Percentiles rank a stretch among this genome's conserved stretches.
phyloP scores from a whole-genome alignment of 345 rosid genomes.

The Kernera saxatilis region DNA sequence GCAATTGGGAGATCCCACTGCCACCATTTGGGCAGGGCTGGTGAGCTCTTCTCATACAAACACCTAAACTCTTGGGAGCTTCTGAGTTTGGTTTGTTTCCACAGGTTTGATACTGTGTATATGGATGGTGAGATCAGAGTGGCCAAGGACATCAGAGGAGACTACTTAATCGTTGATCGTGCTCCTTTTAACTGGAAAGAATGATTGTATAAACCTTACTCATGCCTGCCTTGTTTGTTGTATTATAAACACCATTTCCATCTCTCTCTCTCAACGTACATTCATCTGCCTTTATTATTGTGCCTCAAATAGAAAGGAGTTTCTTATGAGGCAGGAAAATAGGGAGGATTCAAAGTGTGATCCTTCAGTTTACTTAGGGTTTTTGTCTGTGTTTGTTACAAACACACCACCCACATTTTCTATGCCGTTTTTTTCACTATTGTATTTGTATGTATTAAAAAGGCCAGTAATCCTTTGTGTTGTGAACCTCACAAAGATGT shows the following conservation, averaged over 20 bases:
- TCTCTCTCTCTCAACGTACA: background rate
- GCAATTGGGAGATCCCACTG: constrained; percentile 71
- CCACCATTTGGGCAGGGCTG: constrained; percentile 96
- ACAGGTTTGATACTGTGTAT: constrained; percentile 63
- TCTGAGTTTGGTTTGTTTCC: background rate
- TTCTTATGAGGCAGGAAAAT: too few species aligned
- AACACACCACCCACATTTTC: constrained; percentile 21
- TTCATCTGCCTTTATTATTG: background rate
- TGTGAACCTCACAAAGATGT: constrained; percentile 31
- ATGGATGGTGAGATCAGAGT: constrained; percentile 68
- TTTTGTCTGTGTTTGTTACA: constrained; percentile 29
- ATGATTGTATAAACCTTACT: constrained; percentile 19
- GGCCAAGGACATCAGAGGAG: constrained; percentile 73
- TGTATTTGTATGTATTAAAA: too few species aligned
- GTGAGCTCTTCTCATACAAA: constrained; percentile 36
- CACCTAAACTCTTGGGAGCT: background rate
- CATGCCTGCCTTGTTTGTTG: background rate
- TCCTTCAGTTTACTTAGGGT: constrained; percentile 10
- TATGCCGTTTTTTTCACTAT: background rate
- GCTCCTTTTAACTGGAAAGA: constrained; percentile 59
- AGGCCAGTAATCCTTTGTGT: constrained; percentile 4
- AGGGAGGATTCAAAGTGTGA: constrained; percentile 6
- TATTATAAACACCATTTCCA: background rate
- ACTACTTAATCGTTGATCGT: constrained; percentile 61
- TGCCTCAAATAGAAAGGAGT: too few species aligned